Conservation (phyloP, 768 basidiomycete genomes). For the Lanmaoa pseudosensibilis region DNA sequence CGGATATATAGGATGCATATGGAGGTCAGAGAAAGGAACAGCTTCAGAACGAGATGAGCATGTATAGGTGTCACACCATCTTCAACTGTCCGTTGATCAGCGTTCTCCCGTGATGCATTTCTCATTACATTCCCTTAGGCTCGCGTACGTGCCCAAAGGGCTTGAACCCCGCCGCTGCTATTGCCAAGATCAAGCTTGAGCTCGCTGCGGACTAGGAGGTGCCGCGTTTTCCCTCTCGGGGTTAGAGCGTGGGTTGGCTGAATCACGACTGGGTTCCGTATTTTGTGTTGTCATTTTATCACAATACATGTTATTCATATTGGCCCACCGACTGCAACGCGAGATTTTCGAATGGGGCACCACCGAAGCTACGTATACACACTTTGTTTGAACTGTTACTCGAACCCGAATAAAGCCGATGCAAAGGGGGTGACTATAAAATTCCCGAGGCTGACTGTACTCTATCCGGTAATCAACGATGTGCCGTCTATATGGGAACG, state of each 20-base stretch:
- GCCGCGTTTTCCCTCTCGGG: neutral
- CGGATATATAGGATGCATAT: constrained; percentile 61
- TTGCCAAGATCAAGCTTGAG: constrained; percentile 92
- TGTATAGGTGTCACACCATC: constrained; percentile 98
- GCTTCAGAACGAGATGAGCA: constrained; percentile 92
- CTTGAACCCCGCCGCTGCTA: constrained; percentile 88
- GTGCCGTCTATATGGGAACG: neutral
- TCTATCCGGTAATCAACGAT: neutral
- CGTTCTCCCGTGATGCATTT: neutral
- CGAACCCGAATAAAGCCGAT: neutral
- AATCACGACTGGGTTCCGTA: neutral
- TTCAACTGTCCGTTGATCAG: constrained; percentile 75
- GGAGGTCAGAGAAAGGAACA: constrained; percentile 82
- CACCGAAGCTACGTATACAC: neutral
- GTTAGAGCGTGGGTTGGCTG: constrained; percentile 1
- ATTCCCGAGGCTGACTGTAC: too few species aligned
- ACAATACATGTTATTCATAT: neutral
- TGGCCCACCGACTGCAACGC: neutral
- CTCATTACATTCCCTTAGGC: constrained; percentile 41
- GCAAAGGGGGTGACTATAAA: neutral
- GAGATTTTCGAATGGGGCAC: neutral
- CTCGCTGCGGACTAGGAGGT: constrained; percentile 63
- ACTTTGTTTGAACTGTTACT: neutral
- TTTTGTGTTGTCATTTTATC: neutral
- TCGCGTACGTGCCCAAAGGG: constrained; percentile 98